phyloP scores from a whole-genome alignment of 1,139 yeast species.

The Arxiozyma slooffiae region DNA sequence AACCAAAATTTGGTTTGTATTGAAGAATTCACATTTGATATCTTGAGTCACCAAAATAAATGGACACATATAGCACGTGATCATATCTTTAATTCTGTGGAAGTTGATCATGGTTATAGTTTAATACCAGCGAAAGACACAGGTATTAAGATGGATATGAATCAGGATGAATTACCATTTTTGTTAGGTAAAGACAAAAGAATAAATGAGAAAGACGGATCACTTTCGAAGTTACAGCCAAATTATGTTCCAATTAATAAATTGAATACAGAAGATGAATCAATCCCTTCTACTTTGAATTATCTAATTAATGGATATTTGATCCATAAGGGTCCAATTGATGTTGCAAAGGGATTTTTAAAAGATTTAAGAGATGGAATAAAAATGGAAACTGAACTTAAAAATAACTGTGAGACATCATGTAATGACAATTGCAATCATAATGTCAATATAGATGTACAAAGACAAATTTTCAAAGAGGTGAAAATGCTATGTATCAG shows the following conservation, averaged over 20 bases:
- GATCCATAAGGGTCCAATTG: slow-evolving; percentile 61
- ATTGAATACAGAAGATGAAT: slow-evolving; percentile 28
- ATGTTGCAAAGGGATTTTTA: slow-evolving; percentile 55
- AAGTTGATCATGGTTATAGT: slow-evolving; percentile 1
- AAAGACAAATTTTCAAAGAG: slow-evolving; percentile 23
- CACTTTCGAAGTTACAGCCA: slow-evolving; percentile 20
- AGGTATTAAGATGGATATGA: not conserved
- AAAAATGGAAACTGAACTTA: slow-evolving; percentile 6
- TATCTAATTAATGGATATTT: slow-evolving; percentile 59
- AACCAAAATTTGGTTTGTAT: slow-evolving; percentile 64
- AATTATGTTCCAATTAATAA: slow-evolving; percentile 20
- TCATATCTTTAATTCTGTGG: slow-evolving; percentile 19
- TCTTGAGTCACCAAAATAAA: slow-evolving; percentile 50
- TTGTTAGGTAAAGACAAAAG: slow-evolving; percentile 17
- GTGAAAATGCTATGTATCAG: slow-evolving; percentile 41
- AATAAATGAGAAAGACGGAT: slow-evolving; percentile 13
- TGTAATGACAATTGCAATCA: not conserved
- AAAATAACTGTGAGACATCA: not conserved
- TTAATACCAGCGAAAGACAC: not conserved
- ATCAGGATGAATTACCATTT: slow-evolving; percentile 5
- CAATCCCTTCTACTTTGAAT: slow-evolving; percentile 39
- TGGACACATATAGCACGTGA: slow-evolving; percentile 32
- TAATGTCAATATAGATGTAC: slow-evolving; percentile 12
- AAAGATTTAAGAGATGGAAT: slow-evolving; percentile 35
- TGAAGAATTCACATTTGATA: slow-evolving; percentile 59